phyloP scores from a whole-genome alignment of 108 stramenopile species.

The Conticribra guillardii region DNA sequence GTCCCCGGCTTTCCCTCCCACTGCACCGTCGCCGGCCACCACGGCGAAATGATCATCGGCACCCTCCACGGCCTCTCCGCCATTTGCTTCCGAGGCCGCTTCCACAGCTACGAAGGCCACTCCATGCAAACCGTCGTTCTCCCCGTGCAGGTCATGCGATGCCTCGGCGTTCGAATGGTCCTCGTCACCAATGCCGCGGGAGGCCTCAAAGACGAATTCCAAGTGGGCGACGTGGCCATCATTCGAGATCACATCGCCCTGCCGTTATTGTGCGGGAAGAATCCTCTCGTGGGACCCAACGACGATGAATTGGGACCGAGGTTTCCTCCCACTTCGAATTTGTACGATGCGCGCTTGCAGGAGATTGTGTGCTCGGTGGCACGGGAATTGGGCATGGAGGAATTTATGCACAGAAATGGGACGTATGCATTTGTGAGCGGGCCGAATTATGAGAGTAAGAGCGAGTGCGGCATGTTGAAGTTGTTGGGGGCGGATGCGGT shows the following conservation, averaged over 20 bases:
- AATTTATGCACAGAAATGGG: conserved; percentile 68
- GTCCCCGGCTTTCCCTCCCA: conserved; percentile 87
- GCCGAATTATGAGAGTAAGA: conserved; percentile 90
- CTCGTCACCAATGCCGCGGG: conserved; percentile 95
- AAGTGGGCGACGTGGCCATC: conserved; percentile 89
- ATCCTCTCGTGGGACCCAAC: conserved; percentile 89
- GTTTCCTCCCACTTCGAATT: conserved; percentile 85
- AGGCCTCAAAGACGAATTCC: conserved; percentile 73
- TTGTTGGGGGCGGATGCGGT: conserved; percentile 80
- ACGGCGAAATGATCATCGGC: conserved; percentile 90
- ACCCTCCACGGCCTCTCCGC: conserved; percentile 57
- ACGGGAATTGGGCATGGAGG: conserved; percentile 48
- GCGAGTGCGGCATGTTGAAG: conserved; percentile 81
- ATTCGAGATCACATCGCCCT: conserved; percentile 90
- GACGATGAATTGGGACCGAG: conserved; percentile 89
- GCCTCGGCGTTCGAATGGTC: conserved; percentile 78
- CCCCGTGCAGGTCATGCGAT: conserved; percentile 85
- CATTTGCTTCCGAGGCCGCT: conserved; percentile 90
- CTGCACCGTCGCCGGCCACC: conserved; percentile 87
- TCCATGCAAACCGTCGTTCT: conserved; percentile 82
- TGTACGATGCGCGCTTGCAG: conserved; percentile 64
- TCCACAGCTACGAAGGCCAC: conserved; percentile 96
- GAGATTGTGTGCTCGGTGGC: conserved; percentile 62
- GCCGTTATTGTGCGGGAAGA: conserved; percentile 86
- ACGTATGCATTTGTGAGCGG: conserved; percentile 93